Evolutionary conservation across 2,329 filamentous ascomycete species (phyloP), one percentile per base, ranked within the genome.

Genomic region (Periconia macrospinosa): DNA sequence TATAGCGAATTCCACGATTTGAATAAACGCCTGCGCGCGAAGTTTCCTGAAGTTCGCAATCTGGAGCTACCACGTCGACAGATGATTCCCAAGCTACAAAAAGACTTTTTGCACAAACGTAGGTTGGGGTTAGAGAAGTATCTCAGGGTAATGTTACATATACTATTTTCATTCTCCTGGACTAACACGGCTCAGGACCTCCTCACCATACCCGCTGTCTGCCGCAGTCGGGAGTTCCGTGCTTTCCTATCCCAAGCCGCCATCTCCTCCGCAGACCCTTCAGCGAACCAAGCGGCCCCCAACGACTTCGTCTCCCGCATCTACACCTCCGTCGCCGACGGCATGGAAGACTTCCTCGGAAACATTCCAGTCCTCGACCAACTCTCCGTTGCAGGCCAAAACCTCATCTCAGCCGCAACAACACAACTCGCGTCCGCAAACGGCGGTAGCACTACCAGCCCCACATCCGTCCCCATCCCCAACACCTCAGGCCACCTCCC

Each of bases 1-100:
- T 99, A 99, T 71, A 96, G 92, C 76, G 93, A 97, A 73, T 99
- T 99, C 66, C 92, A 96, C 65, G 92, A 97, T 59, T 84, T 99
- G 17, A 91, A 99, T 70, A 94, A 97, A 70, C 89, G 88, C 51
- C 81, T 99, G 23, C 87, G 94, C 49, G 83, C 87, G 40, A 86
- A 89, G 57, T 99, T 97, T 66, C 87, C 92, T 0, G 92, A 91
- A 15, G 92, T 97, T 15, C 86, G 92, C 46, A 86, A 91, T 60
- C 82, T 99, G 2, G 93, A 97, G 63, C 97, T 99, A 67, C 94
- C 94, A 1, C 84, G 93, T 17, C 85, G 95, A 37, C 88, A 94
- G 55, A 88, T 97, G 76, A 89, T 99, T 49, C 92, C 97, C 86
- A 97, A 97, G 67, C 84, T 99, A 2, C 94, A 99, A 69, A 93